These are phyloP conservation scores for Cyclaneusma minus DNA, from an alignment of 2,329 filamentous ascomycete genomes.

Conservation along the genomic window DNA sequence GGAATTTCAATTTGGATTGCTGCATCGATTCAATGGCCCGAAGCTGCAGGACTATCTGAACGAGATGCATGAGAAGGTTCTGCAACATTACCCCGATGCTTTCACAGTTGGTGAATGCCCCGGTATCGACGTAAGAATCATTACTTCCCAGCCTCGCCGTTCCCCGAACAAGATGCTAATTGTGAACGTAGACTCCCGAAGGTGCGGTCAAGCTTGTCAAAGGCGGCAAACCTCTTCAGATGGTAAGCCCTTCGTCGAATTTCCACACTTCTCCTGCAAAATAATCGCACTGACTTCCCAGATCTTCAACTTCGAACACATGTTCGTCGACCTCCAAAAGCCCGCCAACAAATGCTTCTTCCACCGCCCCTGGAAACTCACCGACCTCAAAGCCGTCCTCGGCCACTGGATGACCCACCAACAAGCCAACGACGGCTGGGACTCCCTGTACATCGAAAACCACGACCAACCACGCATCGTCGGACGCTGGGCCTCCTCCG, in stretches of 20 bases:
- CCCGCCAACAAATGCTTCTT: conserved; percentile 12
- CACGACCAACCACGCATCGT: conserved; percentile 38
- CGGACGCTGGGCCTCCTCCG: conserved; percentile 28
- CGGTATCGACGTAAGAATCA: conserved; percentile 26
- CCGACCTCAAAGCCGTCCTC: conserved; percentile 29
- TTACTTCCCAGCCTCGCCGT: conserved; percentile 35
- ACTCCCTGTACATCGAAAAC: conserved; percentile 40
- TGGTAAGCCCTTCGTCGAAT: too few species aligned
- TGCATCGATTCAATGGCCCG: too few species aligned
- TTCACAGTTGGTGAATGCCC: conserved; percentile 36
- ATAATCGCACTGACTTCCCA: neutral
- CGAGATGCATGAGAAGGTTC: conserved; percentile 30
- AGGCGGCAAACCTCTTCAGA: conserved; percentile 1
- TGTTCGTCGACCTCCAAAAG: conserved; percentile 23
- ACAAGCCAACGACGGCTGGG: conserved; percentile 36
- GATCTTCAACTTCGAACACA: conserved; percentile 50
- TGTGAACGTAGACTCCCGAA: conserved; percentile 32
- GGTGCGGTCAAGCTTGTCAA: neutral
- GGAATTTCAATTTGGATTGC: conserved; percentile 38
- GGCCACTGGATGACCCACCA: conserved; percentile 35
- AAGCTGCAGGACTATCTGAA: conserved; percentile 35
- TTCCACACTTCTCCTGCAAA: neutral
- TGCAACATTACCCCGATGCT: conserved; percentile 30
- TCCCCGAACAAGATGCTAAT: conserved; percentile 36
- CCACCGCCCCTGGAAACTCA: conserved; percentile 22